A percentile compares a stretch with the other conserved stretches of the same genome.
phyloP scores from a whole-genome alignment of 108 stramenopile species.

The Fragilaria radians region DNA sequence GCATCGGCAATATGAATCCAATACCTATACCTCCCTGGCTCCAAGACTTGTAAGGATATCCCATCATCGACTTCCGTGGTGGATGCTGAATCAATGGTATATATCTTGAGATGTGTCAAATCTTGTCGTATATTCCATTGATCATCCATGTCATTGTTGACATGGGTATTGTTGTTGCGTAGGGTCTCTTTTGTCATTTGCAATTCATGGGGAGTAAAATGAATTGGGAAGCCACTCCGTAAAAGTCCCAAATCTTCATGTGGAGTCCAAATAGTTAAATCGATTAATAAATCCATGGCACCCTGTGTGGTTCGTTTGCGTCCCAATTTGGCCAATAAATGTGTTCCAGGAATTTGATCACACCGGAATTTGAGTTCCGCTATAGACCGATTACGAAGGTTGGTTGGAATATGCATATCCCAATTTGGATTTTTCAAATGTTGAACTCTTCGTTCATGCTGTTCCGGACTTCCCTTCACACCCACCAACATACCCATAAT shows the following conservation, averaged over 20 bases:
- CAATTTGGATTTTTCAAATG: constrained; percentile 26
- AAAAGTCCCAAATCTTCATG: constrained; percentile 61
- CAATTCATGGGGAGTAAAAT: constrained; percentile 39
- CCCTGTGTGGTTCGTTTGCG: constrained; percentile 48
- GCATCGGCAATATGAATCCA: constrained; percentile 89
- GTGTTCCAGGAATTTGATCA: constrained; percentile 32
- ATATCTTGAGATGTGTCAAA: constrained; percentile 53
- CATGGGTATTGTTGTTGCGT: not conserved
- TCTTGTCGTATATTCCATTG: constrained; percentile 56
- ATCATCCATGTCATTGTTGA: constrained; percentile 40
- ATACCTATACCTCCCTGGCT: constrained; percentile 28
- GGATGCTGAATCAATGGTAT: constrained; percentile 62
- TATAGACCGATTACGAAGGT: constrained; percentile 3
- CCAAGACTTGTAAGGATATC: constrained; percentile 37
- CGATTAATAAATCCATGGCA: constrained; percentile 58
- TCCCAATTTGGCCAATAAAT: constrained; percentile 38
- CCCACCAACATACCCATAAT: constrained; percentile 57
- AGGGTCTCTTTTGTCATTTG: constrained; percentile 13
- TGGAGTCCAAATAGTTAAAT: constrained; percentile 43
- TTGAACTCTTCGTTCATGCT: constrained; percentile 30
- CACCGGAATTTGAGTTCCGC: constrained; percentile 52
- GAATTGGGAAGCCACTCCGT: constrained; percentile 65
- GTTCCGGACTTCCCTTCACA: constrained; percentile 44
- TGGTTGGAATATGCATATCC: not conserved
- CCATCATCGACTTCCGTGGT: constrained; percentile 81